phyloP scores from a whole-genome alignment of 2,329 filamentous ascomycete genomes.

The Rhynchosporium graminicola region DNA sequence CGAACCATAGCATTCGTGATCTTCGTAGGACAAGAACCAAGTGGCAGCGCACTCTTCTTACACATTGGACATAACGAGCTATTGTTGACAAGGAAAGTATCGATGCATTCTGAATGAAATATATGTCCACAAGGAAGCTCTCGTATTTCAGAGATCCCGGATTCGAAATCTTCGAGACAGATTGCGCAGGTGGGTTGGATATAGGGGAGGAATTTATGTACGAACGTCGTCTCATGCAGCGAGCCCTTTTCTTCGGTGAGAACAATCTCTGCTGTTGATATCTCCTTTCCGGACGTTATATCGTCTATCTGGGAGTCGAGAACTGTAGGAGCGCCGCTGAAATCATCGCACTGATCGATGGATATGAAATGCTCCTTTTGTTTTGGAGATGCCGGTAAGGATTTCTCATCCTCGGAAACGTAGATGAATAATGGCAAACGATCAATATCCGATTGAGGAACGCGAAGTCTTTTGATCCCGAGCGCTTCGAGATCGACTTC shows the following conservation, averaged over 20 bases:
- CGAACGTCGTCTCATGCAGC: slow-evolving; percentile 20
- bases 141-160: slow-evolving; percentile 70
- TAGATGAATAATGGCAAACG: slow-evolving; percentile 81
- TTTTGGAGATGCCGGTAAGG: slow-evolving; percentile 42
- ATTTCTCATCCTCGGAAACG: slow-evolving; percentile 53
- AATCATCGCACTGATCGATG: slow-evolving; percentile 12
- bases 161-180: slow-evolving; percentile 79
- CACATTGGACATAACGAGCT: slow-evolving; percentile 91
- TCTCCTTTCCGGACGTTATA: slow-evolving; percentile 11
- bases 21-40: slow-evolving; percentile 60
- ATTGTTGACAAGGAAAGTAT: slow-evolving; percentile 74
- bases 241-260: slow-evolving; percentile 26
- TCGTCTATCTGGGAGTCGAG: not conserved
- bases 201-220: slow-evolving; percentile 48
- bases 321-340: slow-evolving; percentile 3
- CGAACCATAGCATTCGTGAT: slow-evolving; percentile 88
- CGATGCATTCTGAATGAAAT: slow-evolving; percentile 90
- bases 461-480: slow-evolving; percentile 79
- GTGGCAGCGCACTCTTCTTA: slow-evolving; percentile 78
- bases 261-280: slow-evolving; percentile 14
- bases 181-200: slow-evolving; percentile 87
- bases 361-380: slow-evolving; percentile 3
- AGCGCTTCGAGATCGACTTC: slow-evolving; percentile 85
- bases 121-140: slow-evolving; percentile 90
- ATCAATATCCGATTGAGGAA: slow-evolving; percentile 70